Conservation (phyloP, 306 rosid genomes). For the Abrus precatorius region DNA sequence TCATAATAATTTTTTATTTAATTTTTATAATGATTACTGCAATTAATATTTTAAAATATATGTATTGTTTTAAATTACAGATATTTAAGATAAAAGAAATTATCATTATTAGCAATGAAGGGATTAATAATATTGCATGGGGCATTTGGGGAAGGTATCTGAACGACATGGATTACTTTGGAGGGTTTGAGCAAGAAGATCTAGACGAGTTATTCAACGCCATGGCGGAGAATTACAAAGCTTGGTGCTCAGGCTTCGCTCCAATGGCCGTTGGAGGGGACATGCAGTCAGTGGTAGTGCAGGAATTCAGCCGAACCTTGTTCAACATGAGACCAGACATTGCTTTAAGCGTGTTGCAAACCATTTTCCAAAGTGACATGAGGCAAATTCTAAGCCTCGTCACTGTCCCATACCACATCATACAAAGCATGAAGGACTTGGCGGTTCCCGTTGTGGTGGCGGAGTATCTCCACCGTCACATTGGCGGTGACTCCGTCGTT, state of each 20-base stretch:
- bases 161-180: conserved; percentile 75
- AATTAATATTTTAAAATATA: too few species aligned
- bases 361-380: conserved; percentile 56
- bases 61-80: too few species aligned
- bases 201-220: conserved; percentile 71
- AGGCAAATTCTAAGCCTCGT: conserved; percentile 49
- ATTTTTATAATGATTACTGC: too few species aligned
- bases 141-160: conserved; percentile 45
- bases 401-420: conserved; percentile 55
- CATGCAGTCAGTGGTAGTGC: conserved; percentile 81
- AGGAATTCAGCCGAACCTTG: conserved; percentile 78
- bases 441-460: conserved; percentile 60
- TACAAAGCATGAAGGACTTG: conserved; percentile 55
- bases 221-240: conserved; percentile 71
- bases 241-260: conserved; percentile 87
- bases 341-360: conserved; percentile 51
- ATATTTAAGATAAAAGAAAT: too few species aligned
- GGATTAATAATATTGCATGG: background rate
- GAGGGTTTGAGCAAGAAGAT: conserved; percentile 84
- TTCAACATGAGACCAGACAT: conserved; percentile 64
- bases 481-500: conserved; percentile 40
- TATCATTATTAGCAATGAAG: background rate
- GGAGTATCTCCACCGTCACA: conserved; percentile 52
- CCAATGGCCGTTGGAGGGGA: conserved; percentile 83
- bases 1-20: too few species aligned